Conservation (phyloP, 306 rosid species). For the Notholithocarpus densiflorus region DNA sequence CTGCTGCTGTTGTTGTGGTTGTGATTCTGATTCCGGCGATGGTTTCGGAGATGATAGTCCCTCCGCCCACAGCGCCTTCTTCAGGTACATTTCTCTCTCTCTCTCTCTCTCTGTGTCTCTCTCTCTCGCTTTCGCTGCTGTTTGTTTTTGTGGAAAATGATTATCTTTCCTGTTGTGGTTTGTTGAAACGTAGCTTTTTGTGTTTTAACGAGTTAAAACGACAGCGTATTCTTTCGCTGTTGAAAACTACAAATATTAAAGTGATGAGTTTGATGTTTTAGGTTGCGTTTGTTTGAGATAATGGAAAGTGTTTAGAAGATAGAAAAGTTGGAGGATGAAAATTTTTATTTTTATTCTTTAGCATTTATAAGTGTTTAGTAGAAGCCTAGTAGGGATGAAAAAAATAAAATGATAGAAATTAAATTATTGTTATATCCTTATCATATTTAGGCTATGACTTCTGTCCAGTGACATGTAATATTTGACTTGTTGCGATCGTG, state of each 20-base stretch:
- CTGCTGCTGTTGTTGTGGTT: slow-evolving; percentile 6
- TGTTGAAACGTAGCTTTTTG: background rate
- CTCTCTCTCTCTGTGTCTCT: background rate
- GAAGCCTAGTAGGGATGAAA: too few species aligned
- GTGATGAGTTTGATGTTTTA: too few species aligned
- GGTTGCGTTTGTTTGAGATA: too few species aligned
- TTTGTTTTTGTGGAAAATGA: background rate
- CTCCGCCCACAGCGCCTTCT: slow-evolving; percentile 71
- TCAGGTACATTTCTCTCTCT: slow-evolving; percentile 52
- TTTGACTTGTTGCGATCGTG: too few species aligned
- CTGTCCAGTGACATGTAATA: rapidly evolving
- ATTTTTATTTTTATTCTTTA: too few species aligned
- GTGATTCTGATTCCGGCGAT: slow-evolving; percentile 30
- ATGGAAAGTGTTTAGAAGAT: too few species aligned
- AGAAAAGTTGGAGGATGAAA: rapidly evolving
- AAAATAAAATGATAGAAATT: too few species aligned
- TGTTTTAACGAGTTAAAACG: background rate
- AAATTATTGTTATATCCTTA: too few species aligned
- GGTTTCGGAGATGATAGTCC: slow-evolving; percentile 31
- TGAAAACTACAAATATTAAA: too few species aligned
- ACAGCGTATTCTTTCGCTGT: background rate
- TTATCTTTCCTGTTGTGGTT: background rate
- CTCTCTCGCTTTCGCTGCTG: background rate
- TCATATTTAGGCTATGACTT: too few species aligned
- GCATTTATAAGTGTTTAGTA: too few species aligned